A percentile compares a stretch with the other conserved stretches of the same genome.
phyloP scores from a whole-genome alignment of 768 basidiomycete species.

The Mycena crocata region DNA sequence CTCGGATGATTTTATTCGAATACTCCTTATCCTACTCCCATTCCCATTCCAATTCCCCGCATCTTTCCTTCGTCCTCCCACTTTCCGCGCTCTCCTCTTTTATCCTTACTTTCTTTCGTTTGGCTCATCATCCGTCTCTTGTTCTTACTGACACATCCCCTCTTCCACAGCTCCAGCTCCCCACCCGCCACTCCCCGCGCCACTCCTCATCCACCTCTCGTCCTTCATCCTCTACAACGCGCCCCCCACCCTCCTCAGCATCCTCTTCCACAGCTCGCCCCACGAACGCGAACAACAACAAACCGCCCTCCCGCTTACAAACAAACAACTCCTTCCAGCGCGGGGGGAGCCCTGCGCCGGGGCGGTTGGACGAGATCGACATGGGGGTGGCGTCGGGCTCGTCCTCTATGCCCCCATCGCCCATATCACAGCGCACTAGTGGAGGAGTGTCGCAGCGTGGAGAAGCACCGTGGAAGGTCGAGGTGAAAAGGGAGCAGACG shows the following conservation, averaged over 20 bases:
- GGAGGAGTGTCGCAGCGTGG: too few relatives aligned
- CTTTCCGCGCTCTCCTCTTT: too few relatives aligned
- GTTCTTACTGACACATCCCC: too few relatives aligned
- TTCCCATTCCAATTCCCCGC: too few relatives aligned
- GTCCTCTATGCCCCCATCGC: background rate
- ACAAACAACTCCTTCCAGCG: slow-evolving; percentile 1
- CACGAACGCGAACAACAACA: background rate
- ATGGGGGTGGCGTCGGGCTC: slow-evolving; percentile 20
- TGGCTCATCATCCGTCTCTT: background rate
- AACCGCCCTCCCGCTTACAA: slow-evolving; percentile 14
- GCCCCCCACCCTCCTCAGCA: background rate
- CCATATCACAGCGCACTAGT: too few relatives aligned
- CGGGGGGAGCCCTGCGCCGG: slow-evolving; percentile 22
- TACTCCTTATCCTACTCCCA: too few relatives aligned
- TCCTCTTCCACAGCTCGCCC: background rate
- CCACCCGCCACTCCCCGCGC: background rate
- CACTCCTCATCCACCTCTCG: background rate
- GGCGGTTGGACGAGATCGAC: slow-evolving; percentile 33
- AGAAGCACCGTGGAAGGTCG: too few relatives aligned
- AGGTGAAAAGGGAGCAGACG: too few relatives aligned
- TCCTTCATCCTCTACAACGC: background rate
- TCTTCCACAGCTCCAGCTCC: too few relatives aligned
- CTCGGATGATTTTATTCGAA: too few relatives aligned
- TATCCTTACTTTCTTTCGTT: background rate
- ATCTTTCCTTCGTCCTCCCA: too few relatives aligned